Conservation (phyloP, 371 early-diverging fungal species). For the Actinomucor elegans region DNA sequence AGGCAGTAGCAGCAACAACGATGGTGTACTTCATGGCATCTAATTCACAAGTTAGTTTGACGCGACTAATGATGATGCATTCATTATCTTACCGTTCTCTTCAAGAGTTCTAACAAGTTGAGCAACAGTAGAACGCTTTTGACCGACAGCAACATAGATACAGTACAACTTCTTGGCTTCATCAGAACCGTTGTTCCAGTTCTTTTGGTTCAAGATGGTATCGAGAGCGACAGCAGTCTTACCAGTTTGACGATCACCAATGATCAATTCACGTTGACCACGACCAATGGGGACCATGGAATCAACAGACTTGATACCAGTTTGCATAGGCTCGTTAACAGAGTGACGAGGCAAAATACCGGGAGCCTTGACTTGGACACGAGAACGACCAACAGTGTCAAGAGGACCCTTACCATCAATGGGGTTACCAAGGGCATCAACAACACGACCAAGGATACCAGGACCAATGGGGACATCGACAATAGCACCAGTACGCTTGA, state of each 20-base stretch:
- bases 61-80: constrained; percentile 69
- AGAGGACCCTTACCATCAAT: constrained; percentile 97
- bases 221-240: constrained; percentile 96
- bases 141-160: constrained; percentile 96
- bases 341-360: constrained; percentile 97
- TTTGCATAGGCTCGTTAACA: constrained; percentile 97
- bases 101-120: constrained; percentile 96
- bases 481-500: constrained; percentile 95
- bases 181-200: constrained; percentile 75
- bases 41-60: too few species aligned
- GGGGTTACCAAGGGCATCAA: constrained; percentile 97
- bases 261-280: constrained; percentile 98
- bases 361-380: constrained; percentile 96
- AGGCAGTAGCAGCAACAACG: constrained; percentile 96
- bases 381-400: constrained; percentile 73
- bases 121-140: constrained; percentile 97
- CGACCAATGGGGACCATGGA: constrained; percentile 98
- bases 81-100: constrained; percentile 60
- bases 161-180: constrained; percentile 78
- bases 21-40: constrained; percentile 83
- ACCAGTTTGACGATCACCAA: constrained; percentile 98
- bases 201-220: constrained; percentile 96
- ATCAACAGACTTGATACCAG: constrained; percentile 97
- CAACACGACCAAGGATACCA: constrained; percentile 94
- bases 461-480: constrained; percentile 94